phyloP scores from a whole-genome alignment of 495 filamentous ascomycete genomes.

The Xylaria castorea region DNA sequence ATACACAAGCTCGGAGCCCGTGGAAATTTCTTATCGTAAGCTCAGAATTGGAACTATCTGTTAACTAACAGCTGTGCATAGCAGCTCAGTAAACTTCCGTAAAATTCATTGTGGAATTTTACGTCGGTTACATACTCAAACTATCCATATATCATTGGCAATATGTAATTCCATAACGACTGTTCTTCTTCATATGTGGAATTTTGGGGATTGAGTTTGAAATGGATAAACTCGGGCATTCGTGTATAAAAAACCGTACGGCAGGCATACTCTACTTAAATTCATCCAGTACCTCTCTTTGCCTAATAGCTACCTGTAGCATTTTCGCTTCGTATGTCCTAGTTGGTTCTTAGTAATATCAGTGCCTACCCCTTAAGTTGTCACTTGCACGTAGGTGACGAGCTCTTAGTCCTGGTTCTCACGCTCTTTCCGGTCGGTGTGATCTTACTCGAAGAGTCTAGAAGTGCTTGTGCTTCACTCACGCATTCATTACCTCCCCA shows the following conservation, averaged over 20 bases:
- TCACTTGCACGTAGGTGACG: not conserved
- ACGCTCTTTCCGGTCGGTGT: not conserved
- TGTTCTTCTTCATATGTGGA: no score
- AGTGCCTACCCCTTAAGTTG: not conserved
- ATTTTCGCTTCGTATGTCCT: not conserved
- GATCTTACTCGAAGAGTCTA: not conserved
- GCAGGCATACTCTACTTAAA: no score
- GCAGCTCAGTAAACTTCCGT: no score
- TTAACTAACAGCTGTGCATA: no score
- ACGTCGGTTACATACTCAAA: not conserved
- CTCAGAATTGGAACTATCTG: no score
- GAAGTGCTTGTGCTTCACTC: not conserved
- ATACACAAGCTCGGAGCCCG: constrained; percentile 48
- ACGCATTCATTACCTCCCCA: not conserved
- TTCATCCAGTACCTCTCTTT: no score
- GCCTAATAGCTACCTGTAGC: not conserved
- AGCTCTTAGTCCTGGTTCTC: not conserved
- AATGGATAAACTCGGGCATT: no score
- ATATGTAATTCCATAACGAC: no score
- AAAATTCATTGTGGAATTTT: not conserved
- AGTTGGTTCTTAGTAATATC: not conserved
- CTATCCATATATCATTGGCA: no score
- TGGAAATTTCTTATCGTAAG: constrained; percentile 13
- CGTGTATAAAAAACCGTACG: no score
- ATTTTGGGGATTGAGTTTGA: no score